Evolutionary conservation across 805 yeast genomes (phyloP).

Genomic region (Clavispora asparagi): DNA sequence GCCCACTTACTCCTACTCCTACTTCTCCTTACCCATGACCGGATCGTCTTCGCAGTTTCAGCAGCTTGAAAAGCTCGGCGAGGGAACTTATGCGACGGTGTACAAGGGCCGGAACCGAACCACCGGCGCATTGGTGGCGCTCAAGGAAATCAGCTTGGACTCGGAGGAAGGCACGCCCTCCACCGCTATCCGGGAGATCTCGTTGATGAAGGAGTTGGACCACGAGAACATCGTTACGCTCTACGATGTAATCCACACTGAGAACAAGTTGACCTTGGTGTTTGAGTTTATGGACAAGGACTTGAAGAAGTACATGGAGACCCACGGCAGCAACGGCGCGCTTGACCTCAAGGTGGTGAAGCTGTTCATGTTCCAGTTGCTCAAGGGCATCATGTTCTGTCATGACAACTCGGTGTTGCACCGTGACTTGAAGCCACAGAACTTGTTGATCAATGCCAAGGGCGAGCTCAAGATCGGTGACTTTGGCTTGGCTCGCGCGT

Average conservation of each 20-base stretch:
- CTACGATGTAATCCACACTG: constrained; percentile 95
- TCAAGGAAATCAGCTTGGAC: constrained; percentile 91
- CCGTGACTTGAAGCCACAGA: constrained; percentile 91
- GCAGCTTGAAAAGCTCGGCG: constrained; percentile 80
- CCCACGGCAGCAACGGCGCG: constrained; percentile 71
- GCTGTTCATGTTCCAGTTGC: constrained; percentile 89
- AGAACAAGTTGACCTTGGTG: constrained; percentile 88
- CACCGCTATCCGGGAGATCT: constrained; percentile 94
- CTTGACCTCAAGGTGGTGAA: constrained; percentile 69
- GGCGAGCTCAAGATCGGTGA: constrained; percentile 94
- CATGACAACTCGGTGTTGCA: constrained; percentile 82
- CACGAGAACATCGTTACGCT: constrained; percentile 89
- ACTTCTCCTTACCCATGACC: constrained; percentile 23
- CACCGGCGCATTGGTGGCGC: constrained; percentile 86
- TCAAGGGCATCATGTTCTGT: constrained; percentile 84
- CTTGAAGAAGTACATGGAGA: constrained; percentile 90
- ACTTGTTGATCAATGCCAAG: constrained; percentile 77
- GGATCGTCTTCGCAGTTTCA: constrained; percentile 45
- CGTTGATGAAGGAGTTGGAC: constrained; percentile 88
- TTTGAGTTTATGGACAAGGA: constrained; percentile 93
- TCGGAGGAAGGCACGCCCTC: constrained; percentile 98
- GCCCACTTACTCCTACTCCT: not conserved
- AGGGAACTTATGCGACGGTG: constrained; percentile 98
- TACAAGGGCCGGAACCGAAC: constrained; percentile 86
- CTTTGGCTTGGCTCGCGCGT: constrained; percentile 95